phyloP scores from a whole-genome alignment of 75 land plant genomes.

The Picea sitchensis region DNA sequence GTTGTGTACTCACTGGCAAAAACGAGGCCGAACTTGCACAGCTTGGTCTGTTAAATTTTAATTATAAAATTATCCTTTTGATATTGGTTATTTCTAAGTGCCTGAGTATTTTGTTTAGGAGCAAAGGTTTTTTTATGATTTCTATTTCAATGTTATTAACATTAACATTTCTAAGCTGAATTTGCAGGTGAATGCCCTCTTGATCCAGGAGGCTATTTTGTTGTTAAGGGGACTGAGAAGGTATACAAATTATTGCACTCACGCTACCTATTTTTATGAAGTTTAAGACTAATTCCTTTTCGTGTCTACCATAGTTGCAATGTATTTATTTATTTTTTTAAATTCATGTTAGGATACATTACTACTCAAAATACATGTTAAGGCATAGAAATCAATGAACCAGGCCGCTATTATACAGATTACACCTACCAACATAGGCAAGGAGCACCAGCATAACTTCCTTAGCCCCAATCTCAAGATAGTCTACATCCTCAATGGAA shows the following conservation, averaged over 20 bases:
- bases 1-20: constrained; percentile 80
- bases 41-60: constrained; percentile 49
- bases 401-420: too few species aligned
- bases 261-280: not conserved
- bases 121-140: not conserved
- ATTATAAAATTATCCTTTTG: constrained; percentile 7
- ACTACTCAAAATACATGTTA: too few species aligned
- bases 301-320: not conserved
- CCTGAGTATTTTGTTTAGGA: not conserved
- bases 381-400: too few species aligned
- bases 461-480: too few species aligned
- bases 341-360: too few species aligned
- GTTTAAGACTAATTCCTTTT: not conserved
- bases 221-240: constrained; percentile 97
- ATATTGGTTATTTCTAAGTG: not conserved
- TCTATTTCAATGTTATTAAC: not conserved
- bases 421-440: too few species aligned
- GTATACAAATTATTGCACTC: constrained; percentile 20
- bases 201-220: constrained; percentile 99
- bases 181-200: constrained; percentile 95
- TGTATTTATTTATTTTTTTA: not conserved
- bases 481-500: too few species aligned
- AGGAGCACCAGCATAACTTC: too few species aligned
- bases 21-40: constrained; percentile 92
- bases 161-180: not conserved